These are phyloP conservation scores for Amoebophrya sp. DNA, from an alignment of 169 alveolate genomes.

Conservation along the genomic window DNA sequence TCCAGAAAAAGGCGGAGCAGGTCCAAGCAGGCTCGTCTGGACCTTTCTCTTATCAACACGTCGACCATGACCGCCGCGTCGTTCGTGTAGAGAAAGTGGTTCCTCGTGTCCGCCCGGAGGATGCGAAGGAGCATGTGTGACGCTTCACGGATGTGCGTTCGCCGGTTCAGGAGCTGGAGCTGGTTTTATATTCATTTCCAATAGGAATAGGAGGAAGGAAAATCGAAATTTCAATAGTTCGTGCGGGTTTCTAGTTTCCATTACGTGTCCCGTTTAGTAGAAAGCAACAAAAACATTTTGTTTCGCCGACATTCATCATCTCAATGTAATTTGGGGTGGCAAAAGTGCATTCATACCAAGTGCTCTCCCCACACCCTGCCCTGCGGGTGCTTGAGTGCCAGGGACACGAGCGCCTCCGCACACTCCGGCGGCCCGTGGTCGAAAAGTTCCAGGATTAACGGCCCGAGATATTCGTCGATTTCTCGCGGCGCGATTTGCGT, in stretches of 20 bases:
- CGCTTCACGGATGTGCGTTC: neutral
- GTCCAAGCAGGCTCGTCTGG: neutral
- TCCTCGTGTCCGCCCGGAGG: too few relatives aligned
- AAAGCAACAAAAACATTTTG: too few relatives aligned
- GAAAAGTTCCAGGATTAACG: neutral
- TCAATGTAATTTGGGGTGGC: too few relatives aligned
- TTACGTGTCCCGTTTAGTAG: too few relatives aligned
- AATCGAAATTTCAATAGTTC: too few relatives aligned
- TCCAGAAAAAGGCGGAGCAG: neutral
- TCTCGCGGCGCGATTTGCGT: too few relatives aligned
- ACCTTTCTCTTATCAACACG: neutral
- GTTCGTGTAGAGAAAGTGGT: neutral
- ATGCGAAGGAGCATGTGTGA: neutral
- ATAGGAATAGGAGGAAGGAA: too few relatives aligned
- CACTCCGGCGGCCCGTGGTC: neutral
- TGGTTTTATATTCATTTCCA: too few relatives aligned
- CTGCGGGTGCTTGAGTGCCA: neutral
- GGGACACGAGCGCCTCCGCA: neutral
- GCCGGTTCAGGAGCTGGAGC: neutral
- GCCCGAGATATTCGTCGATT: neutral
- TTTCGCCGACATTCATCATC: too few relatives aligned
- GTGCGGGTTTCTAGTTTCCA: too few relatives aligned
- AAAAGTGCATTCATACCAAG: too few relatives aligned
- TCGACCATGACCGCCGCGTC: neutral
- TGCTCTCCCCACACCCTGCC: neutral